Evolutionary conservation across 129 eudicot species (phyloP).

Genomic region (Apium graveolens): DNA sequence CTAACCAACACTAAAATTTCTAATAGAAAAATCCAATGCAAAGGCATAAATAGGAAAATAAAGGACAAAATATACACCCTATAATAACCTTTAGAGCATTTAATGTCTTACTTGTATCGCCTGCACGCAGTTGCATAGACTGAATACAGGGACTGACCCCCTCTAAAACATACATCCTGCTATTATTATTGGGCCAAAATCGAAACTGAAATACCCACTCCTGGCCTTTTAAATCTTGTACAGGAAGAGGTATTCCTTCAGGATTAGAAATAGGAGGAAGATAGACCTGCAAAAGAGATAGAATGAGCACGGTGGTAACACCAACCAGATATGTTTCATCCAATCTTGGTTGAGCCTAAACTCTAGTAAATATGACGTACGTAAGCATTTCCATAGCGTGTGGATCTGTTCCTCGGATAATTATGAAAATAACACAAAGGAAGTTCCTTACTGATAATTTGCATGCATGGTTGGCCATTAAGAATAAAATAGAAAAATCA

Average conservation of each 20-base stretch:
- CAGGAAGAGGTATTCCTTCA: conserved; percentile 71
- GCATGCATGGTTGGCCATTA: background rate
- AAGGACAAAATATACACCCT: background rate
- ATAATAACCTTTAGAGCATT: conserved; percentile 1
- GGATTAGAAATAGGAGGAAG: conserved; percentile 76
- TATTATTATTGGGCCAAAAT: conserved; percentile 82
- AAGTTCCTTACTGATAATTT: background rate
- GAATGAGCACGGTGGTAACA: background rate
- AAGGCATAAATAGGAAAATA: background rate
- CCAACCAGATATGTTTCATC: background rate
- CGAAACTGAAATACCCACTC: conserved; percentile 93
- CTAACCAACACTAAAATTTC: background rate
- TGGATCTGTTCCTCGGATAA: background rate
- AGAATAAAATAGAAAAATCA: background rate
- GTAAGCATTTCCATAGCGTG: background rate
- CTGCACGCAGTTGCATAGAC: conserved; percentile 93
- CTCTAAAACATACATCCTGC: conserved; percentile 95
- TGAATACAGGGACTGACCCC: conserved; percentile 90
- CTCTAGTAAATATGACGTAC: background rate
- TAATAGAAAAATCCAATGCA: background rate
- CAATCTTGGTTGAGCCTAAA: background rate
- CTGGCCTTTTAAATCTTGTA: conserved; percentile 79
- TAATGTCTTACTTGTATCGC: conserved; percentile 65
- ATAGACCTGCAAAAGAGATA: conserved; percentile 43
- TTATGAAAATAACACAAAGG: background rate